These are phyloP conservation scores for Dianthus caryophyllus DNA, from an alignment of 148 eudicot genomes.

Conservation along the genomic window DNA sequence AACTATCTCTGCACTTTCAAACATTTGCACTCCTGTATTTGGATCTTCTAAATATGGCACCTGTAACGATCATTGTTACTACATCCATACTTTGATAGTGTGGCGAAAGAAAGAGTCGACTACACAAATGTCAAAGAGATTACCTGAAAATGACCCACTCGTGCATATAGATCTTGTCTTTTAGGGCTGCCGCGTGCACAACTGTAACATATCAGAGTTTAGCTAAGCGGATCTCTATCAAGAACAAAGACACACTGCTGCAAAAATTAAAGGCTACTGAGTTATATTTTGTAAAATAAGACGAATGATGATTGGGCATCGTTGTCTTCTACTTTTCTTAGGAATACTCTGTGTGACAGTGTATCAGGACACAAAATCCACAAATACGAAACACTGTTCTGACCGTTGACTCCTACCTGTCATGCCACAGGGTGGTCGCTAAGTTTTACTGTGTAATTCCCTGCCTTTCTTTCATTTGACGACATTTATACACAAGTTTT, in stretches of 20 bases:
- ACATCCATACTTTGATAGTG: background rate
- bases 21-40: conserved; percentile 90
- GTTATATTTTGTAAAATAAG: background rate
- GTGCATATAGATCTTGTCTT: conserved; percentile 60
- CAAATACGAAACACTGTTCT: background rate
- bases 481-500: too few relatives aligned
- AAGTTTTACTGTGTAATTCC: too few relatives aligned
- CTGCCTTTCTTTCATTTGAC: too few relatives aligned
- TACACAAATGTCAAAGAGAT: background rate
- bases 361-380: background rate
- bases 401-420: background rate
- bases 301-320: background rate
- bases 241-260: background rate
- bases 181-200: conserved; percentile 99
- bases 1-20: conserved; percentile 93
- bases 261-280: background rate
- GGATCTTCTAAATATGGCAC: conserved; percentile 94
- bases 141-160: conserved; percentile 92
- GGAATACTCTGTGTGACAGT: background rate
- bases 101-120: background rate
- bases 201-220: conserved; percentile 38
- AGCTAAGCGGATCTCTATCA: background rate
- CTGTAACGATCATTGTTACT: conserved; percentile 33
- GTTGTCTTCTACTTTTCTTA: background rate
- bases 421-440: background rate